These are phyloP conservation scores for Pueraria montana DNA, from an alignment of 306 rosid genomes.

Conservation along the genomic window DNA sequence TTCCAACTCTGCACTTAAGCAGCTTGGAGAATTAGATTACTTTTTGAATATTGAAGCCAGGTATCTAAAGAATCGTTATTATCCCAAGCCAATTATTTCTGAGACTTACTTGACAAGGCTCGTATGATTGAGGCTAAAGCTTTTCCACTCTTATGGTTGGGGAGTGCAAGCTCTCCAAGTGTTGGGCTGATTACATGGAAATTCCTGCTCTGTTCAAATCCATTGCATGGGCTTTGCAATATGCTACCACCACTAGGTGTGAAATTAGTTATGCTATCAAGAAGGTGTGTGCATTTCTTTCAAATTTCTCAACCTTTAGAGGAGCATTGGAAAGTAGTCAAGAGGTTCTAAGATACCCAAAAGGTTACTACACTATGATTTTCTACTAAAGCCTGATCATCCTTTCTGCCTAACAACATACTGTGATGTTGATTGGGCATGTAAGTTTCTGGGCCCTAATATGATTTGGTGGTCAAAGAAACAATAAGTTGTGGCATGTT, in stretches of 20 bases:
- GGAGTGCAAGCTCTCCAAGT: too few species aligned
- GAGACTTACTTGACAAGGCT: background rate
- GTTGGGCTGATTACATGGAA: background rate
- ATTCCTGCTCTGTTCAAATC: too few species aligned
- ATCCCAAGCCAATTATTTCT: background rate
- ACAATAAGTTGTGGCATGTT: too few species aligned
- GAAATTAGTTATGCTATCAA: background rate
- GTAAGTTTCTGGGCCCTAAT: too few species aligned
- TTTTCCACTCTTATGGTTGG: background rate
- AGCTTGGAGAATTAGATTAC: background rate
- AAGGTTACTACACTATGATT: background rate
- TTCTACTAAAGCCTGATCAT: background rate
- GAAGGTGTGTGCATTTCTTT: background rate
- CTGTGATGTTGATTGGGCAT: too few species aligned
- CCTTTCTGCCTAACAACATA: background rate
- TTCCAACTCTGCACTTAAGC: background rate
- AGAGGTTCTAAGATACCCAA: too few species aligned
- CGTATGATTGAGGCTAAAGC: background rate
- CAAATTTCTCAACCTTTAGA: too few species aligned
- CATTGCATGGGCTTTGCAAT: too few species aligned
- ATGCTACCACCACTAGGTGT: background rate
- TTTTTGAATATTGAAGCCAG: background rate
- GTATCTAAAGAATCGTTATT: background rate
- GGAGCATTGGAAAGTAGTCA: too few species aligned
- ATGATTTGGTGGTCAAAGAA: too few species aligned